Percentiles rank a stretch among this genome's conserved stretches.
phyloP scores from a whole-genome alignment of 495 filamentous ascomycete genomes.

The Talaromyces adpressus region DNA sequence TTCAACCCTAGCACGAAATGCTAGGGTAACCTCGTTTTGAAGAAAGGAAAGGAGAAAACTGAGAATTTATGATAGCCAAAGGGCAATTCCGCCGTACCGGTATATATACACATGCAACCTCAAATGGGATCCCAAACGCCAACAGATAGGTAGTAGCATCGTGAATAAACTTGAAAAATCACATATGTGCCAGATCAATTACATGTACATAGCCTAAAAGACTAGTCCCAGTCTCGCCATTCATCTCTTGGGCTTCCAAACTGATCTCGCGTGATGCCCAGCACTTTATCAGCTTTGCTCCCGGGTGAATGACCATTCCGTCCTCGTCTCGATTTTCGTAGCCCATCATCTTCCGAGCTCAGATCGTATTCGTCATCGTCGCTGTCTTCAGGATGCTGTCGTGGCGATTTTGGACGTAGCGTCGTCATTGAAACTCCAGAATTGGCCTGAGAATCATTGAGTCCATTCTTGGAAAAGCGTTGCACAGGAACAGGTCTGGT shows the following conservation, averaged over 20 bases:
- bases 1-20: not conserved
- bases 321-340: slow-evolving; percentile 13
- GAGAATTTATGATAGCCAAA: not conserved
- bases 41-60: not conserved
- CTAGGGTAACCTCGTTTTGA: not conserved
- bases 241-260: slow-evolving; percentile 18
- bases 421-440: slow-evolving; percentile 51
- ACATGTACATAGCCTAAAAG: not conserved
- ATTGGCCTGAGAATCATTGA: slow-evolving; percentile 23
- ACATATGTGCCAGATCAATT: not conserved
- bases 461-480: slow-evolving; percentile 8
- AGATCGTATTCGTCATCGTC: slow-evolving; percentile 26
- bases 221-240: slow-evolving; percentile 41
- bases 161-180: not conserved
- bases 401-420: slow-evolving; percentile 35
- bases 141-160: not conserved
- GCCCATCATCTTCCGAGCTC: slow-evolving; percentile 16
- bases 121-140: not conserved
- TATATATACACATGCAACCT: not conserved
- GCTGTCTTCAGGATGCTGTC: slow-evolving; percentile 36
- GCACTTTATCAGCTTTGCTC: slow-evolving; percentile 10
- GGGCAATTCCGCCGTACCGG: not conserved
- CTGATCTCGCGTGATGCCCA: slow-evolving; percentile 6
- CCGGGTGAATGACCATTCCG: not conserved
- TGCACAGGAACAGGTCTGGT: slow-evolving; percentile 7